Percentiles rank a stretch among this genome's conserved stretches.
phyloP scores from a whole-genome alignment of 1,139 yeast genomes.

The Yamadazyma triangularis region DNA sequence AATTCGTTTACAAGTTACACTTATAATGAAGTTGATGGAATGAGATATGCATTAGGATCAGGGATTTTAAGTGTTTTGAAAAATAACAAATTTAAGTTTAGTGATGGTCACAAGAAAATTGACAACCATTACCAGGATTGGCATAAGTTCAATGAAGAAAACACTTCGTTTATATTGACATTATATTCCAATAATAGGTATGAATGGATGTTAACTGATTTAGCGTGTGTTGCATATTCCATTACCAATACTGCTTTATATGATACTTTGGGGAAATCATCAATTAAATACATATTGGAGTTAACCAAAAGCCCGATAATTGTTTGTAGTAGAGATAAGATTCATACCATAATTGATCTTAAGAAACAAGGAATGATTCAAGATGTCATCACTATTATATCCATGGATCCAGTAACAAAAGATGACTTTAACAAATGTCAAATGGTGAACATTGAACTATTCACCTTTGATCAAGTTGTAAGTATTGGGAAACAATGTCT shows the following conservation, averaged over 20 bases:
- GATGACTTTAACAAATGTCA: conserved; percentile 11
- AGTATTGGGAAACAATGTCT: conserved; percentile 45
- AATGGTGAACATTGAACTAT: conserved; percentile 25
- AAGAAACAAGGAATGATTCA: conserved; percentile 16
- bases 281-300: conserved; percentile 24
- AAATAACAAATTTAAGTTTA: conserved; percentile 19
- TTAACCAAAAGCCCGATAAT: conserved; percentile 28
- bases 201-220: conserved; percentile 35
- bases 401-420: conserved; percentile 26
- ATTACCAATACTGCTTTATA: conserved; percentile 33
- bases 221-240: conserved; percentile 29
- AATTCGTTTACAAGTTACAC: neutral
- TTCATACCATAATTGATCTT: conserved; percentile 18
- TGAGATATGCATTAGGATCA: conserved; percentile 22
- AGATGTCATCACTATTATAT: conserved; percentile 18
- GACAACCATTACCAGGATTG: conserved; percentile 18
- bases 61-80: conserved; percentile 24
- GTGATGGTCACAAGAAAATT: conserved; percentile 14
- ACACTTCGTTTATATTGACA: conserved; percentile 24
- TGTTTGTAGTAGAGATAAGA: conserved; percentile 25
- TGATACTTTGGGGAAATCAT: conserved; percentile 29
- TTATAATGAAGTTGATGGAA: conserved; percentile 11
- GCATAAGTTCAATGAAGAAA: conserved; percentile 14
- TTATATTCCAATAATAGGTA: conserved; percentile 27
- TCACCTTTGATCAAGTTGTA: conserved; percentile 46